Percentiles rank a stretch among this genome's conserved stretches.
Conservation (phyloP, 768 basidiomycete genomes). For the Gloeostereum incarnatum region DNA sequence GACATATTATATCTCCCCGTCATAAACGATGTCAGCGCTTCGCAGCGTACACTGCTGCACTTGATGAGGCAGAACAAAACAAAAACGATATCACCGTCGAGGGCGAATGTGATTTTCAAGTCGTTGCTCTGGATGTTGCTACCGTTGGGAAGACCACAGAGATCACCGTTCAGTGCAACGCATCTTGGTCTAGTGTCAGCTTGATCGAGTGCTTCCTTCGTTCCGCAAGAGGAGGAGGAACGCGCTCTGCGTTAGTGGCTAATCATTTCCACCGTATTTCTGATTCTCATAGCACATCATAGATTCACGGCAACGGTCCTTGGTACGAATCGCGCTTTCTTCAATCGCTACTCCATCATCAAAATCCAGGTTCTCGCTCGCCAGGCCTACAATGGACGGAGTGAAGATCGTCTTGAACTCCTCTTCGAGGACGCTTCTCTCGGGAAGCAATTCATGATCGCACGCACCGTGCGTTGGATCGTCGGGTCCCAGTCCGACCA, state of each 20-base stretch:
- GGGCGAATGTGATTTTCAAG: constrained; percentile 38
- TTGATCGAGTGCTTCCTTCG: constrained; percentile 19
- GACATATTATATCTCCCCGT: constrained; percentile 6
- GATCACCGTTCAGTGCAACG: constrained; percentile 16
- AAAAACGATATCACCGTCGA: constrained; percentile 39
- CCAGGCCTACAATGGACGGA: constrained; percentile 33
- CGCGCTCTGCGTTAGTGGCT: constrained; percentile 17
- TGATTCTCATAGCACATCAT: too few species aligned
- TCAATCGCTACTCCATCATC: constrained; percentile 12
- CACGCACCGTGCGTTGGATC: constrained; percentile 29
- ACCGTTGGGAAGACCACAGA: constrained; percentile 11
- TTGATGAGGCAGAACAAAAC: constrained; percentile 46
- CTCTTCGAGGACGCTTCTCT: constrained; percentile 36
- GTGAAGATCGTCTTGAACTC: constrained; percentile 45
- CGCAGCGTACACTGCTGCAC: constrained; percentile 25
- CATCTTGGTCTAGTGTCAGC: constrained; percentile 18
- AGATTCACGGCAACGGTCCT: neutral
- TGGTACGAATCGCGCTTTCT: neutral
- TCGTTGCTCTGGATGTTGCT: constrained; percentile 31
- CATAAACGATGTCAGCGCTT: constrained; percentile 30
- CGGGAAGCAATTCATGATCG: constrained; percentile 37
- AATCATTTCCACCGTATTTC: too few species aligned
- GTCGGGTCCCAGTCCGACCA: constrained; percentile 38
- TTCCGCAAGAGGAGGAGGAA: constrained; percentile 17
- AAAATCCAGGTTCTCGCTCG: constrained; percentile 20